Percentiles rank a stretch among this genome's conserved stretches.
Evolutionary conservation across 805 yeast species (phyloP).

Genomic region (Pichia kluyveri): DNA sequence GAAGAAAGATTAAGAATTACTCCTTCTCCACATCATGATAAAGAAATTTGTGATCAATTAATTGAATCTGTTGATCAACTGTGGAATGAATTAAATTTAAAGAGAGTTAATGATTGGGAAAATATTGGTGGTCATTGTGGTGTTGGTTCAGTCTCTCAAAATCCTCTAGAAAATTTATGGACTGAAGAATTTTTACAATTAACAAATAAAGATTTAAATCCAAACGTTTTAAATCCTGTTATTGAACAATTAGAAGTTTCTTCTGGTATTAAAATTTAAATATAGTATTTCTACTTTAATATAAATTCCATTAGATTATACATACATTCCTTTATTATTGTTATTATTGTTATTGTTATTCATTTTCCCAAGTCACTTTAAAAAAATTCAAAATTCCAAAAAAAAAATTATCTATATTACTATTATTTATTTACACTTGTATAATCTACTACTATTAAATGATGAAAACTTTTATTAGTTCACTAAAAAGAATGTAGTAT

Average conservation of each 20-base stretch:
- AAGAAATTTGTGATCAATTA: slow-evolving; percentile 65
- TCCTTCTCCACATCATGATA: slow-evolving; percentile 96
- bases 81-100: slow-evolving; percentile 64
- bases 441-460: too few species aligned
- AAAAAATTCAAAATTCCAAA: too few species aligned
- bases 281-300: too few species aligned
- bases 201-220: slow-evolving; percentile 53
- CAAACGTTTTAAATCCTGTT: slow-evolving; percentile 56
- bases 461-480: too few species aligned
- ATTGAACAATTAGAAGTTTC: slow-evolving; percentile 59
- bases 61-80: slow-evolving; percentile 74
- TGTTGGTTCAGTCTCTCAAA: slow-evolving; percentile 50
- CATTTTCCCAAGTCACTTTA: too few species aligned
- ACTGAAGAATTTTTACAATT: slow-evolving; percentile 67
- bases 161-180: slow-evolving; percentile 66
- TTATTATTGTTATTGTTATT: too few species aligned
- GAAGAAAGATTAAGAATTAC: slow-evolving; percentile 94
- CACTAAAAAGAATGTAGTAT: too few species aligned
- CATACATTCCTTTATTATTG: too few species aligned
- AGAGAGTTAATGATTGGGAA: slow-evolving; percentile 73
- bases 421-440: too few species aligned
- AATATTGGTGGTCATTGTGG: slow-evolving; percentile 83
- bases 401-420: too few species aligned
- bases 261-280: slow-evolving; percentile 42
- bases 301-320: too few species aligned